phyloP scores from a whole-genome alignment of 805 yeast genomes.

The Cyberlindnera veronae region DNA sequence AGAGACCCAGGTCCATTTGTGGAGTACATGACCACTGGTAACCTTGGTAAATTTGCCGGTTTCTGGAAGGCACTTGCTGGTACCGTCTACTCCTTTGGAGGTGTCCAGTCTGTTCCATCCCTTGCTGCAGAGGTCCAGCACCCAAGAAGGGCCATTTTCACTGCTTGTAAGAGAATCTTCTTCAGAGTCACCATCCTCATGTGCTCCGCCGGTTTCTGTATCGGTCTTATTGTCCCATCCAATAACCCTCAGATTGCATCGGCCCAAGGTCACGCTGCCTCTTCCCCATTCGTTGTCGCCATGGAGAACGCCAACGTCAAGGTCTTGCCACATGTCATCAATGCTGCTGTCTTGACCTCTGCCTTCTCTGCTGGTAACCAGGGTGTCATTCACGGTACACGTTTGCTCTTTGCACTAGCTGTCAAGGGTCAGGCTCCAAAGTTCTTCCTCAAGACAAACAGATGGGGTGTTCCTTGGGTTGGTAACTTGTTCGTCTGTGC shows the following conservation, averaged over 20 bases:
- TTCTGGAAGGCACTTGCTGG: slow-evolving; percentile 56
- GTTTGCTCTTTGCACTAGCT: too few relatives aligned
- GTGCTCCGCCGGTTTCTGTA: slow-evolving; percentile 30
- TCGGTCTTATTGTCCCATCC: slow-evolving; percentile 34
- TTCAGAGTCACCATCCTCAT: slow-evolving; percentile 31
- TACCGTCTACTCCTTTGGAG: slow-evolving; percentile 58
- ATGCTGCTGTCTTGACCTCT: slow-evolving; percentile 38
- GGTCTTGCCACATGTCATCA: slow-evolving; percentile 42
- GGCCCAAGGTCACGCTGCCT: slow-evolving; percentile 30
- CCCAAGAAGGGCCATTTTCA: slow-evolving; percentile 56
- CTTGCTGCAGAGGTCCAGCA: slow-evolving; percentile 52
- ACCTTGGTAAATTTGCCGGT: slow-evolving; percentile 56
- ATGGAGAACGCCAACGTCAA: too few relatives aligned
- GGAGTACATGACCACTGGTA: slow-evolving; percentile 29
- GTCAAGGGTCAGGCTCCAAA: too few relatives aligned
- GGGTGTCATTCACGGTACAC: slow-evolving; percentile 29
- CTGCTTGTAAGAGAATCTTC: slow-evolving; percentile 46
- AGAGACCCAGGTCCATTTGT: slow-evolving; percentile 30
- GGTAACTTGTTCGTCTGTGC: slow-evolving; percentile 28
- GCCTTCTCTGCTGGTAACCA: slow-evolving; percentile 39
- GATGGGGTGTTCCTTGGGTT: slow-evolving; percentile 33
- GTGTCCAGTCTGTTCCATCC: slow-evolving; percentile 52
- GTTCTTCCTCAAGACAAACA: slow-evolving; percentile 33
- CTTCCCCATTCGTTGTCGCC: slow-evolving; percentile 41
- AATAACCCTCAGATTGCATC: slow-evolving; percentile 29